These are phyloP conservation scores for Lactarius hengduanensis DNA, from an alignment of 768 basidiomycete species.

Conservation along the genomic window DNA sequence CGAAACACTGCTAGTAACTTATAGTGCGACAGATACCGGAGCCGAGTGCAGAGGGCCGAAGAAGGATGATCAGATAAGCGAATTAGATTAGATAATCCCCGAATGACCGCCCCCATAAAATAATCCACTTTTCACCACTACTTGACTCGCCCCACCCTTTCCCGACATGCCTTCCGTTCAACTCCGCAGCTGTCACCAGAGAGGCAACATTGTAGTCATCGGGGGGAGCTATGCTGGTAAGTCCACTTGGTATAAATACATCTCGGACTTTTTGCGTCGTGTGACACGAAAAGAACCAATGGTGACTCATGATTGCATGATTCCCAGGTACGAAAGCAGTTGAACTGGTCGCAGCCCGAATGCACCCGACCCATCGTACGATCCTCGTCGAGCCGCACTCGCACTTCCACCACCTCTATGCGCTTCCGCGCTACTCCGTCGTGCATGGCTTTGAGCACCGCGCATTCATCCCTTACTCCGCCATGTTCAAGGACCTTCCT, in stretches of 20 bases:
- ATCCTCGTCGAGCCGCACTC: constrained; percentile 39
- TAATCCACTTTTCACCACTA: neutral
- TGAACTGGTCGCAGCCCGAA: constrained; percentile 30
- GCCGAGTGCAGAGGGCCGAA: no score
- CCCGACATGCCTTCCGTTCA: constrained; percentile 7
- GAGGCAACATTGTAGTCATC: constrained; percentile 37
- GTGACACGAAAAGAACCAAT: neutral
- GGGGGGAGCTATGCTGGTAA: constrained; percentile 40
- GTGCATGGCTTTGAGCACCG: constrained; percentile 33
- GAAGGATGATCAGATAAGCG: neutral
- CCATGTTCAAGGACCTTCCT: constrained; percentile 31
- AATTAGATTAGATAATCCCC: neutral
- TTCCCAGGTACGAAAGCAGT: constrained; percentile 30
- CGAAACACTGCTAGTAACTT: no score
- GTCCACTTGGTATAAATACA: neutral
- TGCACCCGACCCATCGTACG: constrained; percentile 33
- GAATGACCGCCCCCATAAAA: neutral
- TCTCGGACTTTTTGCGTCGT: neutral
- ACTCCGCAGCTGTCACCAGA: constrained; percentile 11
- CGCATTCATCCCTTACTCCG: constrained; percentile 38
- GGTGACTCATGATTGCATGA: neutral
- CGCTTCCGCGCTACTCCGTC: constrained; percentile 37
- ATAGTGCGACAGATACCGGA: no score
- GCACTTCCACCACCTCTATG: constrained; percentile 39
- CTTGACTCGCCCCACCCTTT: neutral